Base-by-base conservation (phyloP, 2,329 filamentous ascomycete species). In the Aureobasidium sp. region DNA sequence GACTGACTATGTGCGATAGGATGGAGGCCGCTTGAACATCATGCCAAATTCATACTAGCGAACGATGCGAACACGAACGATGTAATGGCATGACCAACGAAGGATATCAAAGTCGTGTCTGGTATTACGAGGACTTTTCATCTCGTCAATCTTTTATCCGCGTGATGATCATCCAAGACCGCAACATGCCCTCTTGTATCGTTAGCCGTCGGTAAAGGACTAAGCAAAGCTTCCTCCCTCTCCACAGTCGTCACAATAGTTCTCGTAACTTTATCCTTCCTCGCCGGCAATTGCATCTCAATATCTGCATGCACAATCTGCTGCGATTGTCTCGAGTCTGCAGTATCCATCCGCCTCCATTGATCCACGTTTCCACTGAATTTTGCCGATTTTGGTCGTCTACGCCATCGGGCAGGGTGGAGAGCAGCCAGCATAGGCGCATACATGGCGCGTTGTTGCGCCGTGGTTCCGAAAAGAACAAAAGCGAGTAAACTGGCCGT, bases 11-110 rank as follows among this genome's bases (percentile, higher is more conserved):
- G 3, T 7, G 4, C 2, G 24, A 37, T 11, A 59, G 56, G 86
- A 89, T 69, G 85, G 85, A 47, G 85, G 85, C 1, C 77, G 84
- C 61, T 68, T 89, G 53, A 76, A 77, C 22, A 78, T 75, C 12
- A 77, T 85, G 66, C 81, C 83, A 24, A 78, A 78, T 12, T 78
- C 79, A 3, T 83, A 81, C 68, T 85, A 40, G 33, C n/a, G n/a
- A 29, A 15, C 11, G 7, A n/a, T 31, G 24, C 45, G 22, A 29
- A 48, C 45, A n/a, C 15, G 14, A 24, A 15, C 8, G 11, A 6
- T 11, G 6, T 47, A 47, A 6, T 8, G 22, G 2, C 15, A 17
- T 2, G 4, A 29, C 8, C 5, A 22, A 3, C 4, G 11, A 17
- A 7, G 9, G 17, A n/a, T n/a, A n/a, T 12, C 3, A 48, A n/a